Percentiles rank a stretch among this genome's conserved stretches.
phyloP scores from a whole-genome alignment of 139 green algal genomes.

The Nannochloris sp. region DNA sequence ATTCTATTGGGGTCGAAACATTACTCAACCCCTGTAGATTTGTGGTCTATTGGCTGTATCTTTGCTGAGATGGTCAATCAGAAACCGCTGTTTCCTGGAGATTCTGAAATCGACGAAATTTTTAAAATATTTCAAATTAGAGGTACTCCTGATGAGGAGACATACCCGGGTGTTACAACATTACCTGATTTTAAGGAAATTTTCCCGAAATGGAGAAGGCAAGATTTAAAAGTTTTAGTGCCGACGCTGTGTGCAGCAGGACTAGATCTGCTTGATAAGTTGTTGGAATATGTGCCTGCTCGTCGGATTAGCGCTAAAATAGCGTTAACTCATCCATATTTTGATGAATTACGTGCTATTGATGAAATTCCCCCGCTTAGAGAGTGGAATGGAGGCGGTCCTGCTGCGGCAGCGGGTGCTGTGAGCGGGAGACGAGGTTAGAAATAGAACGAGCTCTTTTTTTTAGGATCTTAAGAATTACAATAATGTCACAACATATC shows the following conservation, averaged over 20 bases:
- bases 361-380: neutral
- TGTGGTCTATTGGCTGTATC: constrained; percentile 97
- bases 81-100: constrained; percentile 77
- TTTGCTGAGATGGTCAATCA: constrained; percentile 88
- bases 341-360: constrained; percentile 41
- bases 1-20: constrained; percentile 91
- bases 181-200: constrained; percentile 67
- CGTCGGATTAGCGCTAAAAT: constrained; percentile 51
- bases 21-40: constrained; percentile 93
- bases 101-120: constrained; percentile 73
- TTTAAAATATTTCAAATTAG: constrained; percentile 63
- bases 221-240: constrained; percentile 37
- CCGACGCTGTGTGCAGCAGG: constrained; percentile 54
- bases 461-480: too few relatives aligned
- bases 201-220: constrained; percentile 20
- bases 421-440: too few relatives aligned
- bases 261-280: constrained; percentile 63
- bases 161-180: constrained; percentile 43
- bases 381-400: neutral
- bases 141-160: constrained; percentile 47
- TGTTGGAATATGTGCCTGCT: constrained; percentile 49
- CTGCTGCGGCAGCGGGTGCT: too few relatives aligned
- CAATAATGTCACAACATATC: too few relatives aligned
- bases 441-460: too few relatives aligned
- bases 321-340: constrained; percentile 70